These are phyloP conservation scores for Blastocladiella emersonii DNA, from an alignment of 371 early-diverging fungal species.

Conservation along the genomic window DNA sequence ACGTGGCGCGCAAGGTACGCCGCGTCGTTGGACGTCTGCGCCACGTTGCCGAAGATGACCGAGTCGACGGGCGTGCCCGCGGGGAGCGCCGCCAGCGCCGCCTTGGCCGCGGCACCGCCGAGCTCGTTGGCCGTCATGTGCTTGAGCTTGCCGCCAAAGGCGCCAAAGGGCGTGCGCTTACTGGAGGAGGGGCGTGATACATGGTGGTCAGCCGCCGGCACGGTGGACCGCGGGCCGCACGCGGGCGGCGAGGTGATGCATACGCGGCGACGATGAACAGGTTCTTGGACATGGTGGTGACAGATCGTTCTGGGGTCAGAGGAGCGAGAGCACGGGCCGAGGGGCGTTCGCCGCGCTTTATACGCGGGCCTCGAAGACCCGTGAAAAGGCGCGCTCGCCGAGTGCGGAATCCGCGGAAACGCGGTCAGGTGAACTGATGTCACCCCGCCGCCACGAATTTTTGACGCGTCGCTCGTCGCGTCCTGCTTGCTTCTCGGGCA, in stretches of 20 bases:
- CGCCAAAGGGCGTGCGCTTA: constrained; percentile 55
- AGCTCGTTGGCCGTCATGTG: constrained; percentile 75
- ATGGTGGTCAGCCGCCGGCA: not conserved
- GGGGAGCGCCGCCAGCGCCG: constrained; percentile 65
- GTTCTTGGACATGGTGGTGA: constrained; percentile 1
- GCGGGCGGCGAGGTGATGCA: not conserved
- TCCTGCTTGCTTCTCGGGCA: too few species aligned
- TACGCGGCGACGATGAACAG: constrained; percentile 4
- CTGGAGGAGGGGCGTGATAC: not conserved
- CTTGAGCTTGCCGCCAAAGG: constrained; percentile 76
- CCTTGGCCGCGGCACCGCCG: constrained; percentile 80
- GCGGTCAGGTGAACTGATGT: too few species aligned
- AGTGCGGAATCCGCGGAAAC: too few species aligned
- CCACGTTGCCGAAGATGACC: constrained; percentile 89
- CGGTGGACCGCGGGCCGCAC: not conserved
- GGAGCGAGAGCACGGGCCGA: too few species aligned
- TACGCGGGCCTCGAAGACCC: too few species aligned
- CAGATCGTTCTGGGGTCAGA: too few species aligned
- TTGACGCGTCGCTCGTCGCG: too few species aligned
- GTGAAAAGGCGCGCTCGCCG: too few species aligned
- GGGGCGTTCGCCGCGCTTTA: too few species aligned
- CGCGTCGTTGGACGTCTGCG: constrained; percentile 63
- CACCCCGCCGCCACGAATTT: too few species aligned
- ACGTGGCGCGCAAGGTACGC: constrained; percentile 87
- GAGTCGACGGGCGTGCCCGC: constrained; percentile 60